phyloP scores from a whole-genome alignment of 805 yeast genomes.

The Nakazawaea peltata region DNA sequence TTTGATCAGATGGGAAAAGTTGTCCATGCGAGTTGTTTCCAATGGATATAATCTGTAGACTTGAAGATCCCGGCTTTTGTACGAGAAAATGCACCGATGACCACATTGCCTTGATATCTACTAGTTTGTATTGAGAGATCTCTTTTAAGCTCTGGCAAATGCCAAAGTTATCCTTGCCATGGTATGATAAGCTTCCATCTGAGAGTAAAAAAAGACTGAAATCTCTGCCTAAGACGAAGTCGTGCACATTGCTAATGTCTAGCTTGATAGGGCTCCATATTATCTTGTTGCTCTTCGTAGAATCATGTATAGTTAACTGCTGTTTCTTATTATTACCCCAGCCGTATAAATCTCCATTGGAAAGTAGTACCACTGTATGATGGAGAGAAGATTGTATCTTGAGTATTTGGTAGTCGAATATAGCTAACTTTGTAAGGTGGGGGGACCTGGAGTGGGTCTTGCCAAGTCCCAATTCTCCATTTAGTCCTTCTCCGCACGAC shows the following conservation, averaged over 20 bases:
- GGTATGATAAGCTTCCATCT: slow-evolving; percentile 11
- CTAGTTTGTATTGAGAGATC: slow-evolving; percentile 5
- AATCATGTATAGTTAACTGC: slow-evolving; percentile 30
- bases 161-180: slow-evolving; percentile 28
- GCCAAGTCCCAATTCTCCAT: slow-evolving; percentile 73
- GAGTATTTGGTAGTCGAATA: slow-evolving; percentile 7
- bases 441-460: no score
- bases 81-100: slow-evolving; percentile 53
- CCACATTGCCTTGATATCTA: slow-evolving; percentile 59
- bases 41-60: slow-evolving; percentile 29
- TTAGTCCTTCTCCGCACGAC: slow-evolving; percentile 54
- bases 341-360: slow-evolving; percentile 41
- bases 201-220: slow-evolving; percentile 33
- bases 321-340: slow-evolving; percentile 68
- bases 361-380: slow-evolving; percentile 31
- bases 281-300: slow-evolving; percentile 11
- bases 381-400: slow-evolving; percentile 32
- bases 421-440: background rate
- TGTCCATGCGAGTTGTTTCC: slow-evolving; percentile 84
- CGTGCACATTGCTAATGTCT: slow-evolving; percentile 8
- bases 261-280: slow-evolving; percentile 18
- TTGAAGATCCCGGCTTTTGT: background rate
- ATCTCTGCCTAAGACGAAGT: slow-evolving; percentile 46
- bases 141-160: slow-evolving; percentile 9
- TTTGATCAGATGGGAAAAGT: slow-evolving; percentile 25